Conservation (phyloP, 192 early-diverging fungal genomes). For the Dissophora globulifera region DNA sequence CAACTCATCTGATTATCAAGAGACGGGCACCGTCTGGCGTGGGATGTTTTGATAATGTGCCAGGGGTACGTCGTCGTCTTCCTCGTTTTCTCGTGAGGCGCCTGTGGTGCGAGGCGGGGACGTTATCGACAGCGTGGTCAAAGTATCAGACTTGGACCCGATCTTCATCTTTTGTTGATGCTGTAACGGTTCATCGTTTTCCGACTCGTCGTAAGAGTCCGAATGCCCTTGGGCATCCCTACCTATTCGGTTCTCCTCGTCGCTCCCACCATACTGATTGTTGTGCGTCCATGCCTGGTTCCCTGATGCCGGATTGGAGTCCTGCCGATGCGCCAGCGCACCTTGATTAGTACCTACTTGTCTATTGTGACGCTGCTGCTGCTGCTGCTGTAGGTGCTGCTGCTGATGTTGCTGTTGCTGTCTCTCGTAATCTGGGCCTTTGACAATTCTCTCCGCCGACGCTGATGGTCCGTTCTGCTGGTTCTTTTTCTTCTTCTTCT, state of each 20-base stretch:
- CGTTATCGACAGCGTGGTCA: slow-evolving; percentile 26
- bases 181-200: slow-evolving; percentile 3
- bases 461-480: slow-evolving; percentile 13
- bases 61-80: slow-evolving; percentile 74
- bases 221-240: background rate
- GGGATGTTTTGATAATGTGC: slow-evolving; percentile 61
- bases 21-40: slow-evolving; percentile 22
- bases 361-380: slow-evolving; percentile 16
- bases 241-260: background rate
- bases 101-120: slow-evolving; percentile 9
- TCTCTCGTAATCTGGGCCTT: slow-evolving; percentile 17
- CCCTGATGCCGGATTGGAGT: background rate
- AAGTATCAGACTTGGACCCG: slow-evolving; percentile 42
- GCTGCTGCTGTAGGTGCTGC: slow-evolving; percentile 9
- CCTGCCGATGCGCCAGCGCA: slow-evolving; percentile 8
- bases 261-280: background rate
- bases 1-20: too few relatives aligned
- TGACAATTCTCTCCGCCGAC: slow-evolving; percentile 14
- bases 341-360: slow-evolving; percentile 9
- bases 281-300: background rate
- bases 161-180: slow-evolving; percentile 7
- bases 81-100: slow-evolving; percentile 54
- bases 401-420: too few relatives aligned
- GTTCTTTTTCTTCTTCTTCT: slow-evolving; percentile 51
- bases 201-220: slow-evolving; percentile 18